A percentile compares a stretch with the other conserved stretches of the same genome.
phyloP scores from a whole-genome alignment of 768 basidiomycete species.

The Suillus brevipes region DNA sequence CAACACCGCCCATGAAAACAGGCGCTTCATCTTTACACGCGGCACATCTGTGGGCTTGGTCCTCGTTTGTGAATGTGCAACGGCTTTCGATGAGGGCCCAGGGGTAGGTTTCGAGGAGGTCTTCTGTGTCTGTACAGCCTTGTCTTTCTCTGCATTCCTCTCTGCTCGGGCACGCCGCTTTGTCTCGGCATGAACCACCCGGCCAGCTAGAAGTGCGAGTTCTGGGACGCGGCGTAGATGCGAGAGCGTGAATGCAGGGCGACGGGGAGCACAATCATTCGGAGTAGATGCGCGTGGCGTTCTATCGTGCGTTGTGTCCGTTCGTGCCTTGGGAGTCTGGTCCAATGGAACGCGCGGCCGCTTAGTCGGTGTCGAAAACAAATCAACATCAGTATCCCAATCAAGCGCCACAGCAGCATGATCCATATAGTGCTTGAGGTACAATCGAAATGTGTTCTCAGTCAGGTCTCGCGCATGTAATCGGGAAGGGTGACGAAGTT shows the following conservation, averaged over 20 bases:
- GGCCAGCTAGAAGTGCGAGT: constrained; percentile 58
- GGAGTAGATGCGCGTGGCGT: constrained; percentile 5
- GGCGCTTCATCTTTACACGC: constrained; percentile 57
- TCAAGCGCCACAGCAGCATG: constrained; percentile 35
- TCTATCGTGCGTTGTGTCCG: neutral
- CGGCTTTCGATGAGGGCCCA: neutral
- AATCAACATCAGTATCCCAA: constrained; percentile 7
- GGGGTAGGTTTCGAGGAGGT: neutral
- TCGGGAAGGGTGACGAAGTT: constrained; percentile 72
- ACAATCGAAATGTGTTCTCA: constrained; percentile 69
- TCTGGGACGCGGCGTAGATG: constrained; percentile 79
- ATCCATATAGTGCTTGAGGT: constrained; percentile 81
- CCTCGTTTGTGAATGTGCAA: neutral
- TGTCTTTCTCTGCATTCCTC: constrained; percentile 41
- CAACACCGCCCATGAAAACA: constrained; percentile 66
- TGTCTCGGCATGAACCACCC: constrained; percentile 63
- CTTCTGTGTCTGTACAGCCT: constrained; percentile 6
- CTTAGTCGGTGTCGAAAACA: constrained; percentile 36
- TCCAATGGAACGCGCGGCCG: constrained; percentile 7
- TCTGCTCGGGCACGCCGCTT: constrained; percentile 54
- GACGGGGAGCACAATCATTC: neutral
- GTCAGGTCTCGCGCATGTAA: constrained; percentile 68
- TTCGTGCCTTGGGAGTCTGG: constrained; percentile 31
- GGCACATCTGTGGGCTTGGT: constrained; percentile 20
- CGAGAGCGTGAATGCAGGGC: constrained; percentile 57